Conservation (phyloP, 768 basidiomycete species). For the Floccularia luteovirens region DNA sequence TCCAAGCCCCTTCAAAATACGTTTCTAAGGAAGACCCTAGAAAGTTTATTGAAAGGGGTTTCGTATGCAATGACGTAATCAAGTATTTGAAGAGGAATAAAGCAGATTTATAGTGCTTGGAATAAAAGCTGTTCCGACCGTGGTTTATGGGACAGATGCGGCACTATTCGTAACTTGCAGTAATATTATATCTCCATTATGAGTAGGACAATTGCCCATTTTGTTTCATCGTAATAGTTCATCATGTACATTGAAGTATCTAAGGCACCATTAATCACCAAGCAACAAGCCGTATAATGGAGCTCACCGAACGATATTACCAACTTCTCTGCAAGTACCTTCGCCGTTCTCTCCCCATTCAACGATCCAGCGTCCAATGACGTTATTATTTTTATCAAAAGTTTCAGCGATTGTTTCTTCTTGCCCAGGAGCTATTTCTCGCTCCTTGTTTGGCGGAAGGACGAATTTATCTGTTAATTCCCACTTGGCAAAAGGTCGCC, state of each 20-base stretch:
- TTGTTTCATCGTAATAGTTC: slow-evolving; percentile 1
- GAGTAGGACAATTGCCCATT: too few species aligned
- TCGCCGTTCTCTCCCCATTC: slow-evolving; percentile 61
- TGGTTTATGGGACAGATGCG: too few species aligned
- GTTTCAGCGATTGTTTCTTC: slow-evolving; percentile 85
- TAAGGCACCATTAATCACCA: slow-evolving; percentile 4
- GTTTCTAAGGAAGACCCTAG: too few species aligned
- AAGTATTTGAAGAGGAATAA: too few species aligned
- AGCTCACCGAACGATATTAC: slow-evolving; percentile 58
- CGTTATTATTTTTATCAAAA: slow-evolving; percentile 41
- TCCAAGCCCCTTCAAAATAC: too few species aligned
- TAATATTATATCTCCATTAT: too few species aligned
- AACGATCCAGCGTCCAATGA: slow-evolving; percentile 75
- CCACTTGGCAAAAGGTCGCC: slow-evolving; percentile 74
- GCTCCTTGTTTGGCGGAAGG: slow-evolving; percentile 27
- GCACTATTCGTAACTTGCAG: too few species aligned
- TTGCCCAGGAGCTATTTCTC: slow-evolving; percentile 29
- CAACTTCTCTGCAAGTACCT: slow-evolving; percentile 57
- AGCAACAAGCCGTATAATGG: neutral
- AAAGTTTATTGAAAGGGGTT: too few species aligned
- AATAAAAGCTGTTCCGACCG: too few species aligned
- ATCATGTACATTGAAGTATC: slow-evolving; percentile 23
- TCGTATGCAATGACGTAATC: too few species aligned
- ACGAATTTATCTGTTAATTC: slow-evolving; percentile 54
- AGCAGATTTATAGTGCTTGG: too few species aligned